Conservation (phyloP, 2,329 filamentous ascomycete genomes). For the Sporothrix sp. region DNA sequence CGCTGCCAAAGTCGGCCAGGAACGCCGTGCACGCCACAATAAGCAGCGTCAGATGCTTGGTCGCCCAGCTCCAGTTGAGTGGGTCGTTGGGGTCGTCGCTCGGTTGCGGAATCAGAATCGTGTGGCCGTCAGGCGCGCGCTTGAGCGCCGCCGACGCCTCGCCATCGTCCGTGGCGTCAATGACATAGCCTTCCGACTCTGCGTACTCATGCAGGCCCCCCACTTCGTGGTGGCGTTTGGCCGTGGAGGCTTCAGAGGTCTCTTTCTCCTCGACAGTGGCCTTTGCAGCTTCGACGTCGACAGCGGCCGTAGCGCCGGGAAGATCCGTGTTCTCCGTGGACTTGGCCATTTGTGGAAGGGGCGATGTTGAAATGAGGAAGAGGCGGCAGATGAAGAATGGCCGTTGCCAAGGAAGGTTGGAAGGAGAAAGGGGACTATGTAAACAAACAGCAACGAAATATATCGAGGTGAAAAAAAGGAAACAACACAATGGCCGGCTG, state of each 20-base stretch:
- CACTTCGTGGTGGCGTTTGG: background rate
- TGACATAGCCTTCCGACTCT: slow-evolving; percentile 30
- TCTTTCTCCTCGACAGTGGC: background rate
- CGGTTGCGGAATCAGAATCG: slow-evolving; percentile 45
- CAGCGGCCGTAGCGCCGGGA: background rate
- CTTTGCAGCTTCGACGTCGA: slow-evolving; percentile 1
- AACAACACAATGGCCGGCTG: too few species aligned
- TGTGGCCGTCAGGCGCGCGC: slow-evolving; percentile 31
- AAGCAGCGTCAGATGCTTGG: slow-evolving; percentile 40
- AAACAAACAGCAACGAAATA: too few species aligned
- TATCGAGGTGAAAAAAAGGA: too few species aligned
- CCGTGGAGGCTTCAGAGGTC: background rate
- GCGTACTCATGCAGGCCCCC: slow-evolving; percentile 25
- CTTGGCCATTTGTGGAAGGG: background rate
- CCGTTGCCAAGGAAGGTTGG: too few species aligned
- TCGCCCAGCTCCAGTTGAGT: slow-evolving; percentile 40
- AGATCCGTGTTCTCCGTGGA: background rate
- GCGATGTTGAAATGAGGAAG: background rate
- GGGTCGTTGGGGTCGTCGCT: slow-evolving; percentile 42
- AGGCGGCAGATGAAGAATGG: too few species aligned
- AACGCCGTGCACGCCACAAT: slow-evolving; percentile 38
- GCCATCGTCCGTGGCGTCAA: slow-evolving; percentile 26
- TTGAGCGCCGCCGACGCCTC: slow-evolving; percentile 24
- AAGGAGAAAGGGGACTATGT: too few species aligned
- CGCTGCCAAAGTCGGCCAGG: slow-evolving; percentile 40